These are phyloP conservation scores for Samsoniella hepiali DNA, from an alignment of 2,329 filamentous ascomycete species.

Conservation along the genomic window DNA sequence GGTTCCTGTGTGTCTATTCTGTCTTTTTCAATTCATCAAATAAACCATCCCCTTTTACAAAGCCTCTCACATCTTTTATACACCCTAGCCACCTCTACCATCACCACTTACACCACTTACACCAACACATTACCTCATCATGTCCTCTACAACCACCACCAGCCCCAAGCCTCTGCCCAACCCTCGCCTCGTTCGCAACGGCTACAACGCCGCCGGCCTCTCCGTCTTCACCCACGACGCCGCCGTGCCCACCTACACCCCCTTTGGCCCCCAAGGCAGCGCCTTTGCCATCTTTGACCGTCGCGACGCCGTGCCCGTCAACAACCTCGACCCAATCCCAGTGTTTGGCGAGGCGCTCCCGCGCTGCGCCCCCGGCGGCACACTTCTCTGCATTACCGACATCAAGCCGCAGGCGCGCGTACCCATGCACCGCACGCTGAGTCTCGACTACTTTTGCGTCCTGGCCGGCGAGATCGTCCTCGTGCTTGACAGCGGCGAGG, in stretches of 20 bases:
- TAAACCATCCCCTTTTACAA: background rate
- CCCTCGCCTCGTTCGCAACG: constrained; percentile 32
- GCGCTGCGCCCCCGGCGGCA: constrained; percentile 34
- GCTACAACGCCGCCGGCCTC: constrained; percentile 29
- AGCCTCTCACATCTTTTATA: background rate
- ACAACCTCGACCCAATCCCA: constrained; percentile 25
- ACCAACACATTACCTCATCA: background rate
- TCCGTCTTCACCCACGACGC: constrained; percentile 33
- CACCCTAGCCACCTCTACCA: background rate
- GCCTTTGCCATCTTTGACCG: constrained; percentile 33
- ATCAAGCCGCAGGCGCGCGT: constrained; percentile 29
- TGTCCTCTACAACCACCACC: background rate
- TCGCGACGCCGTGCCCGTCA: constrained; percentile 30
- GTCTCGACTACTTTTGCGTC: constrained; percentile 39
- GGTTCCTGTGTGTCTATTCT: background rate
- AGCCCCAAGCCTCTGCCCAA: constrained; percentile 10
- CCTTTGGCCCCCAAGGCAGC: constrained; percentile 30
- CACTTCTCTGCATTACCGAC: constrained; percentile 34
- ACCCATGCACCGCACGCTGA: constrained; percentile 42
- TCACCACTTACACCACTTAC: background rate
- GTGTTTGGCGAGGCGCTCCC: constrained; percentile 27
- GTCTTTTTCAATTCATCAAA: background rate
- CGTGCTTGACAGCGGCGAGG: constrained; percentile 40
- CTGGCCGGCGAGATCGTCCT: constrained; percentile 39
- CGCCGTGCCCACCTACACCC: constrained; percentile 26